Conservation (phyloP, 2,329 filamentous ascomycete genomes). For the Teratosphaeria zuluensis region DNA sequence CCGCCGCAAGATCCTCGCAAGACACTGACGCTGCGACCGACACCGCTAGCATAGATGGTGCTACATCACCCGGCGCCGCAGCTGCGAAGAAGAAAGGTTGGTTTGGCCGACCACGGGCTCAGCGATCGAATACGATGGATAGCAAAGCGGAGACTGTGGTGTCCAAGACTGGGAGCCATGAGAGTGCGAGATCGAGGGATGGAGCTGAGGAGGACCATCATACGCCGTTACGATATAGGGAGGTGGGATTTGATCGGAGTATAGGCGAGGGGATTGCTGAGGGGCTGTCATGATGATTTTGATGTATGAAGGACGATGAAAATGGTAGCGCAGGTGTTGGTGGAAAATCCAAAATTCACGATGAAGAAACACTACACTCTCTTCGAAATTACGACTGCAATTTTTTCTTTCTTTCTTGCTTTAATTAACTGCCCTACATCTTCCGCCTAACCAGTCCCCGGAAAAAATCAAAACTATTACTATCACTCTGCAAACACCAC, state of each 20-base stretch:
- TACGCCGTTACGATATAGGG: slow-evolving; percentile 38
- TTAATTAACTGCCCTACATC: slow-evolving; percentile 10
- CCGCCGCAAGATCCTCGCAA: neutral
- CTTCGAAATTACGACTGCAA: no score
- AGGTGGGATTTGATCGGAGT: slow-evolving; percentile 57
- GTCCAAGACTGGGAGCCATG: slow-evolving; percentile 14
- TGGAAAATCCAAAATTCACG: no score
- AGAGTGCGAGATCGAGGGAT: slow-evolving; percentile 19
- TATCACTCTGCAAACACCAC: slow-evolving; percentile 85
- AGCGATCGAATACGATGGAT: neutral
- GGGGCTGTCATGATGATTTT: slow-evolving; percentile 54
- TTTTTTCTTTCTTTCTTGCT: no score
- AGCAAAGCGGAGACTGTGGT: slow-evolving; percentile 16
- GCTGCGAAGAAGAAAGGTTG: slow-evolving; percentile 16
- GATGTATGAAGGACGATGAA: no score
- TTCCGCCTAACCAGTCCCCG: slow-evolving; percentile 77
- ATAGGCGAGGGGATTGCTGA: slow-evolving; percentile 77
- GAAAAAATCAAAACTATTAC: slow-evolving; percentile 98
- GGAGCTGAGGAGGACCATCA: slow-evolving; percentile 36
- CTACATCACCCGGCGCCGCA: neutral
- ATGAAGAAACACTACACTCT: no score
- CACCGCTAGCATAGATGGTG: slow-evolving; percentile 6
- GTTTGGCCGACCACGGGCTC: slow-evolving; percentile 13
- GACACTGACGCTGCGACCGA: neutral
- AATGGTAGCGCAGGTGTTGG: no score